Evolutionary conservation across 2,329 filamentous ascomycete genomes (phyloP).

Genomic region (Sporothrix dimorphospora): DNA sequence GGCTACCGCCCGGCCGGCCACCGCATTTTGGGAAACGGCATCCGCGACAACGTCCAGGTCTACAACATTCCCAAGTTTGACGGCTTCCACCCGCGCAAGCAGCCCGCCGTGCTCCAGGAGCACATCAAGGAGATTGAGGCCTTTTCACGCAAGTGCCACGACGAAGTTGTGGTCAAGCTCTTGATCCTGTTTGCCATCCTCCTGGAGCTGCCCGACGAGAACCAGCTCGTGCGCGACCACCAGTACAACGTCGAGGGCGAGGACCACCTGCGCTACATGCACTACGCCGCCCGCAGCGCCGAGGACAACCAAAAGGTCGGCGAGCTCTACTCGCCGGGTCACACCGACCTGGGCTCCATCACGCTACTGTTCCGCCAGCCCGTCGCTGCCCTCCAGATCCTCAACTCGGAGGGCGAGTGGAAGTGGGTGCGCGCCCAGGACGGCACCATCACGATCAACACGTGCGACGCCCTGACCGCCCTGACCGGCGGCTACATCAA

Average conservation of each 20-base stretch:
- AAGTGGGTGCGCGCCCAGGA: constrained; percentile 49
- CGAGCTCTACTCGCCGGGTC: constrained; percentile 41
- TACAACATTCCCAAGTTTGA: constrained; percentile 64
- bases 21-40: constrained; percentile 38
- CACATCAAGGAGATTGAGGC: constrained; percentile 57
- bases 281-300: constrained; percentile 50
- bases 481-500: constrained; percentile 50
- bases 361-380: constrained; percentile 60
- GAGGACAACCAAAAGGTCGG: constrained; percentile 42
- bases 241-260: constrained; percentile 58
- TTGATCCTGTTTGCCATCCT: constrained; percentile 62
- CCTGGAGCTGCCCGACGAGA: constrained; percentile 60
- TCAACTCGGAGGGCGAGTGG: constrained; percentile 47
- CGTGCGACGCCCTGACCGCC: constrained; percentile 49
- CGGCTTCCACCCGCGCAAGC: constrained; percentile 48
- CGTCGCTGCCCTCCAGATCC: constrained; percentile 56
- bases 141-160: constrained; percentile 49
- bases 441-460: constrained; percentile 53
- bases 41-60: constrained; percentile 60
- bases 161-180: constrained; percentile 56
- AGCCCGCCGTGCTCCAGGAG: constrained; percentile 51
- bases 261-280: constrained; percentile 63
- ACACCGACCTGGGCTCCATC: constrained; percentile 57
- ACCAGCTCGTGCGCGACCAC: constrained; percentile 58
- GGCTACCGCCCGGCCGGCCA: constrained; percentile 51